phyloP scores from a whole-genome alignment of 805 yeast genomes.

The Wickerhamomyces strasburgensis region DNA sequence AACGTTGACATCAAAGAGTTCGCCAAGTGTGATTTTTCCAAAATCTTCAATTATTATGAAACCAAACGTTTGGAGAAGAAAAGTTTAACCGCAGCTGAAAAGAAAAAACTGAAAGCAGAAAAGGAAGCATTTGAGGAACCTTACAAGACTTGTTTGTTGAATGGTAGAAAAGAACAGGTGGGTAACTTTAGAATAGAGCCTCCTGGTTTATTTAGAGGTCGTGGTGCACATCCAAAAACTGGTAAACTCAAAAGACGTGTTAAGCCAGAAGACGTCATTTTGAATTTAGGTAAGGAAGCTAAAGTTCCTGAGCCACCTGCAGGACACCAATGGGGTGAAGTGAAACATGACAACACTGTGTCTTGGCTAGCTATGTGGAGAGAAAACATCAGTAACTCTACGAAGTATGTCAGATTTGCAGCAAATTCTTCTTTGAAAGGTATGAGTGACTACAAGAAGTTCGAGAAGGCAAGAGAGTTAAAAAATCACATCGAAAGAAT shows the following conservation, averaged over 20 bases:
- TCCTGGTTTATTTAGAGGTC: slow-evolving; percentile 92
- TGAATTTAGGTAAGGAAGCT: slow-evolving; percentile 72
- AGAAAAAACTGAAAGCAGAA: slow-evolving; percentile 65
- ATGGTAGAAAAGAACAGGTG: slow-evolving; percentile 87
- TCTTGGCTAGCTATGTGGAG: slow-evolving; percentile 98
- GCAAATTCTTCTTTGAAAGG: slow-evolving; percentile 90
- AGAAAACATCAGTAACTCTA: slow-evolving; percentile 79
- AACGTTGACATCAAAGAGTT: slow-evolving; percentile 50
- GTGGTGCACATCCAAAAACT: slow-evolving; percentile 96
- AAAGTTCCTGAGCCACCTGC: slow-evolving; percentile 76
- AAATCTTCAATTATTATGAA: slow-evolving; percentile 71
- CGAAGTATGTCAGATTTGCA: slow-evolving; percentile 87
- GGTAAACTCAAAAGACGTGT: slow-evolving; percentile 88
- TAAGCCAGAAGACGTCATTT: slow-evolving; percentile 80
- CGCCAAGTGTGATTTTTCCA: slow-evolving; percentile 68
- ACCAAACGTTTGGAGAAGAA: slow-evolving; percentile 67
- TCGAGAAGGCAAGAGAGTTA: slow-evolving; percentile 88
- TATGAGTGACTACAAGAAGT: slow-evolving; percentile 82
- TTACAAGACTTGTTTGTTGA: slow-evolving; percentile 70
- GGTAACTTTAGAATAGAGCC: slow-evolving; percentile 96
- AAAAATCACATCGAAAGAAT: slow-evolving; percentile 67
- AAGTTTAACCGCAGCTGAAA: slow-evolving; percentile 63
- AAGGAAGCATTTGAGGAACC: slow-evolving; percentile 75
- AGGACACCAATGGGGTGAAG: slow-evolving; percentile 89
- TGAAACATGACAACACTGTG: slow-evolving; percentile 82